These are phyloP conservation scores for Bondarzewia mesenterica DNA, from an alignment of 1,284 basidiomycete species.

Conservation along the genomic window DNA sequence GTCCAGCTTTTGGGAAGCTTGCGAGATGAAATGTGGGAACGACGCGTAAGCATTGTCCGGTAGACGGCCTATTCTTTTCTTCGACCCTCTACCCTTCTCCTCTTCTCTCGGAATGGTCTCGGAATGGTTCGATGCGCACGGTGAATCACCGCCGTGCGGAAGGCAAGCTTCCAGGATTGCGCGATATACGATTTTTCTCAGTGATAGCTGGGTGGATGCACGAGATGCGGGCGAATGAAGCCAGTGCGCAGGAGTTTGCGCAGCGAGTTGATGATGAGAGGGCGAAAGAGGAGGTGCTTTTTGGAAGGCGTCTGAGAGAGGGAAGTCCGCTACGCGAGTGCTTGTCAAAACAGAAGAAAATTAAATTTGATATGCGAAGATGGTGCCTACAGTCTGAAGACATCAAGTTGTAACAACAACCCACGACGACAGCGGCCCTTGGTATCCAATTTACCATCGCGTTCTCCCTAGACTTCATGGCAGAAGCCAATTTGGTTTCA, in stretches of 20 bases:
- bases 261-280: constrained; percentile 50
- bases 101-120: not conserved
- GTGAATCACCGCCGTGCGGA: not conserved
- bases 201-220: constrained; percentile 30
- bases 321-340: constrained; percentile 28
- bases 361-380: constrained; percentile 12
- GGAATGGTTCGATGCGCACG: too few relatives aligned
- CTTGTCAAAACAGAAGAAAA: constrained; percentile 4
- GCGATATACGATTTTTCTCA: constrained; percentile 60
- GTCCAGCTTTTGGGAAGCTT: constrained; percentile 2
- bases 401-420: constrained; percentile 47
- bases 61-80: constrained; percentile 5
- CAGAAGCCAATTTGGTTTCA: not conserved
- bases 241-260: constrained; percentile 36
- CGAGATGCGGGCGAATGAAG: constrained; percentile 19
- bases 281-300: constrained; percentile 13
- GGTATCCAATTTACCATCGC: constrained; percentile 25
- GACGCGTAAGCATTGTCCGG: constrained; percentile 7
- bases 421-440: constrained; percentile 35
- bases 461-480: not conserved
- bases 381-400: constrained; percentile 26
- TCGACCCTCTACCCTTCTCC: not conserved
- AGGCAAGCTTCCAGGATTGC: constrained; percentile 32
- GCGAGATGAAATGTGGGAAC: constrained; percentile 4
- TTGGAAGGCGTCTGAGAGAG: constrained; percentile 24